Conservation (phyloP, 768 basidiomycete species). For the Jaapia argillacea region DNA sequence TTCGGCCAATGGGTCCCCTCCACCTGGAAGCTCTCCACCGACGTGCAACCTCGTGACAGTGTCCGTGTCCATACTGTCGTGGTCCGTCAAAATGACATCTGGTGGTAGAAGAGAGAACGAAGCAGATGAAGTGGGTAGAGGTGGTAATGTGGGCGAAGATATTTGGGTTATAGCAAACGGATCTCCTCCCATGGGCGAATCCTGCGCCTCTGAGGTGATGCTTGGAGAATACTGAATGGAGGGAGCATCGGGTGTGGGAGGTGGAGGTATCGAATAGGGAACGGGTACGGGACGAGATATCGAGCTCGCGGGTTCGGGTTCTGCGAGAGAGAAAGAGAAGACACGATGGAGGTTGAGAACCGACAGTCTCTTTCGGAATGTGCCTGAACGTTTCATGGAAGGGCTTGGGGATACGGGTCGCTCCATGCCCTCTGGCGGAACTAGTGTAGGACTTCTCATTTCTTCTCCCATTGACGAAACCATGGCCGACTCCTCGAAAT, state of each 20-base stretch:
- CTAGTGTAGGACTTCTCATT: neutral
- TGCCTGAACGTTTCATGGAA: constrained; percentile 14
- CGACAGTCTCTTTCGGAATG: constrained; percentile 21
- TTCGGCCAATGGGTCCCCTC: neutral
- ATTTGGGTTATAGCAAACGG: neutral
- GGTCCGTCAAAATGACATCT: no score
- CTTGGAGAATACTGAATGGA: neutral
- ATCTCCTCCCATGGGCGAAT: neutral
- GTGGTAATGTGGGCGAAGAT: neutral
- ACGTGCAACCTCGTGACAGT: no score
- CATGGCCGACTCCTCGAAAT: no score
- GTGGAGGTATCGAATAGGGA: neutral
- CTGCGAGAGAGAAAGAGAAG: constrained; percentile 14
- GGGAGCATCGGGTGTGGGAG: neutral
- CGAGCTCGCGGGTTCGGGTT: constrained; percentile 1
- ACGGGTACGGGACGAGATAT: neutral
- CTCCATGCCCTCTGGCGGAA: neutral
- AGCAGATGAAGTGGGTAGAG: neutral
- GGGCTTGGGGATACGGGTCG: constrained; percentile 8
- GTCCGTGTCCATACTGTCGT: no score
- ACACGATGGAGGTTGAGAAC: constrained; percentile 22
- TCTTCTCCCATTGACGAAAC: no score
- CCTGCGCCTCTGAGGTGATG: neutral
- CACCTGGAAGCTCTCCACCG: neutral
- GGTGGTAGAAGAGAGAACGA: neutral